Evolutionary conservation across 176 grass and related monocot genomes (phyloP).

Genomic region (Bromus sterilis): DNA sequence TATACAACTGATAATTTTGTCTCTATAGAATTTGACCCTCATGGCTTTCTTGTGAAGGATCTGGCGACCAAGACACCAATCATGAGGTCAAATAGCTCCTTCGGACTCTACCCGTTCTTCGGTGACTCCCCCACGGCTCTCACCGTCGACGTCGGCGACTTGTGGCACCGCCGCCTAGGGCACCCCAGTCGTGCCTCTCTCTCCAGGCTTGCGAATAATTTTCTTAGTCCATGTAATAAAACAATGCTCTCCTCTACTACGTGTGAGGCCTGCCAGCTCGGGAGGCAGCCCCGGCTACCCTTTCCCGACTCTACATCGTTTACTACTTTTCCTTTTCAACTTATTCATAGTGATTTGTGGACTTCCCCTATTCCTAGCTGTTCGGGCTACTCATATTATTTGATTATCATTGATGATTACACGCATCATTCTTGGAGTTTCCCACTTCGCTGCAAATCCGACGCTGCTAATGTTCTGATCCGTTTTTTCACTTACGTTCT

Average conservation of each 20-base stretch:
- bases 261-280: background rate
- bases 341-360: background rate
- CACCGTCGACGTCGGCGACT: background rate
- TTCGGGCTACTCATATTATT: background rate
- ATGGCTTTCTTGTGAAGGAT: background rate
- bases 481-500: background rate
- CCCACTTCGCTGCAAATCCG: background rate
- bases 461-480: background rate
- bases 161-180: background rate
- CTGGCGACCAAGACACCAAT: background rate
- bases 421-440: background rate
- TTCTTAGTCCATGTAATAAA: background rate
- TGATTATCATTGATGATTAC: background rate
- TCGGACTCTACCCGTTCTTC: background rate
- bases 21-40: background rate
- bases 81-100: background rate
- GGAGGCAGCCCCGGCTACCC: background rate
- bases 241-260: accelerated
- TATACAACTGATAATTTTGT: background rate
- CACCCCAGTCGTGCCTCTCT: background rate
- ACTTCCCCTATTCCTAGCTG: background rate
- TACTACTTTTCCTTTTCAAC: background rate
- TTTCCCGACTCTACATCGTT: background rate
- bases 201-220: background rate
- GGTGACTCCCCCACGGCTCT: background rate